These are phyloP conservation scores for Lathyrus tuberosus DNA, from an alignment of 306 rosid species.

Conservation along the genomic window DNA sequence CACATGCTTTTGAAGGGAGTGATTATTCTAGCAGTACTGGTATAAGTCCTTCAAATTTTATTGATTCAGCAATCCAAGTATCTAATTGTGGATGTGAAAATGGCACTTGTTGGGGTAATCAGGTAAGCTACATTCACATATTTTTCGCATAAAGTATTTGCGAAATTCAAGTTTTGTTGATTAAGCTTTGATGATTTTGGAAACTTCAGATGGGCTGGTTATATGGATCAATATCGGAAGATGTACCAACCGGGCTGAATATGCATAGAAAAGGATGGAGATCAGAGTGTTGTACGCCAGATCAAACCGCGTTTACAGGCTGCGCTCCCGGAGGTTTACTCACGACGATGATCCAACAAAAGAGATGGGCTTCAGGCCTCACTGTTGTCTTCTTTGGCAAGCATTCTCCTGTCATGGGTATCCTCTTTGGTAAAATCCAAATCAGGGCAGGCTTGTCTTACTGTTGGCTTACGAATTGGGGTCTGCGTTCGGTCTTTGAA, in stretches of 20 bases:
- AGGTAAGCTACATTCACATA: conserved; percentile 38
- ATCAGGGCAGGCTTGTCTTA: conserved; percentile 54
- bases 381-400: conserved; percentile 57
- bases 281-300: conserved; percentile 47
- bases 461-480: conserved; percentile 52
- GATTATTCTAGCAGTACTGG: conserved; percentile 1
- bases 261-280: conserved; percentile 72
- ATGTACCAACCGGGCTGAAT: conserved; percentile 57
- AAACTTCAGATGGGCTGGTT: conserved; percentile 37
- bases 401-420: conserved; percentile 54
- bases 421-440: conserved; percentile 56
- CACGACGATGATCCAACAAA: conserved; percentile 56
- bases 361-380: conserved; percentile 72
- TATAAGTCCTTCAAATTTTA: conserved; percentile 22
- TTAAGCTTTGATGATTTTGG: not conserved
- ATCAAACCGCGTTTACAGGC: conserved; percentile 61
- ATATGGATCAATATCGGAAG: conserved; percentile 67
- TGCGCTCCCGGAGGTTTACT: conserved; percentile 61
- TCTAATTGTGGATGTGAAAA: conserved; percentile 55
- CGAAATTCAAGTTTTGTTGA: not conserved
- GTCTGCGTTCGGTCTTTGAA: conserved; percentile 43
- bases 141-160: not conserved
- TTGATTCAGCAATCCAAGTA: conserved; percentile 50
- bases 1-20: conserved; percentile 43
- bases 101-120: conserved; percentile 65